Base-by-base conservation (phyloP, 2,329 filamentous ascomycete species). In the Coniosporium tulheliwenetii region DNA sequence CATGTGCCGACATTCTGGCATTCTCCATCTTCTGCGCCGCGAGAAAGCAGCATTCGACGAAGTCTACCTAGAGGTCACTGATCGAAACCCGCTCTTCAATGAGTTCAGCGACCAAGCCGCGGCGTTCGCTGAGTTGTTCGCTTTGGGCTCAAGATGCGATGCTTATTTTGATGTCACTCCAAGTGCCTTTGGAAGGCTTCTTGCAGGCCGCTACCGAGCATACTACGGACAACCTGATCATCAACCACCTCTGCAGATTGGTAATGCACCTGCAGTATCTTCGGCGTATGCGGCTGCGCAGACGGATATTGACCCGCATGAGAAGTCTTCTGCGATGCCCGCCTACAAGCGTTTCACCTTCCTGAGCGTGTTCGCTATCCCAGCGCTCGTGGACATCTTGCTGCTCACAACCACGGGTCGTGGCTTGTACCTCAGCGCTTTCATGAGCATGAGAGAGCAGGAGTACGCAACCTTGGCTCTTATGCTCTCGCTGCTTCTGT, bases 61-160 rank as follows among this genome's bases (percentile, higher is more conserved):
- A 43, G 70, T 79, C 0, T 79, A 77, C 48, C 60, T 73, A 10
- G 75, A 79, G 52, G 71, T 76, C 1, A 74, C 71, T 0, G 75
- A 79, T 49, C 63, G 73, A 7, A 77, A 76, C 48, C 75, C 73
- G 0, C 58, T 77, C 8, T 75, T 76, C 53, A 71, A 76, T 41
- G 64, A 69, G 14, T 74, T 76, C 42, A 62, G 73, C 1, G 75
- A 79, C 42, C 75, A 79, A 52, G 74, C 75, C 10, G 75, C 73
- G 30, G 73, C 73, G 5, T 79, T 79, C 48, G 69, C 75, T 1
- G 75, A 79, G 50, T 67, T 76, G 0, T 79, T 76, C 55, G 75
- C 73, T 0, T 59, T 78, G 1, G 75, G 75, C 1, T 78, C 75
- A 3, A 70, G 74, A 41, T 79, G 75, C 49, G 73, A 77, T 44